Evolutionary conservation across 495 filamentous ascomycete genomes (phyloP).

Genomic region (Tirmania nivea): DNA sequence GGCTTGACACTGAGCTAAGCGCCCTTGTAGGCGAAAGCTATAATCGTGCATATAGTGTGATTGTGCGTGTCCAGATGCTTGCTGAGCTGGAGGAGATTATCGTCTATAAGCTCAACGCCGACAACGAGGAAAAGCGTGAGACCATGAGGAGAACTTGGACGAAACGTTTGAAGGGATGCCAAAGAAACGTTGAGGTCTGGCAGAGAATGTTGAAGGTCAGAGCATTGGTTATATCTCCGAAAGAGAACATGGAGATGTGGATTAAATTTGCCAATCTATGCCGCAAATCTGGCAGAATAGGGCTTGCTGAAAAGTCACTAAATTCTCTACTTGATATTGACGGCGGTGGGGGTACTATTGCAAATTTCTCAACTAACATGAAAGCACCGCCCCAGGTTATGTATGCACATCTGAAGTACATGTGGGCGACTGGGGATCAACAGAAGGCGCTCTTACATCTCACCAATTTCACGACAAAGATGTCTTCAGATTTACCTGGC

Average conservation of each 20-base stretch:
- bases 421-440: conserved; percentile 61
- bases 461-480: conserved; percentile 55
- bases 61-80: conserved; percentile 95
- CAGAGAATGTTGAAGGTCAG: conserved; percentile 91
- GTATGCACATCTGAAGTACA: conserved; percentile 85
- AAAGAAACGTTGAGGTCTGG: conserved; percentile 96
- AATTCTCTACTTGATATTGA: conserved; percentile 50
- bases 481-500: conserved; percentile 49
- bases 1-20: conserved; percentile 81
- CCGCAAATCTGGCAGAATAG: conserved; percentile 81
- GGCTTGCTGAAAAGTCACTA: conserved; percentile 89
- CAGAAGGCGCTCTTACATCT: conserved; percentile 54
- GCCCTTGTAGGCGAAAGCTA: conserved; percentile 91
- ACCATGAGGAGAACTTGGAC: conserved; percentile 90
- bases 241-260: conserved; percentile 93
- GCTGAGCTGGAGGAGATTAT: conserved; percentile 97
- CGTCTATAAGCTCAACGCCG: conserved; percentile 71
- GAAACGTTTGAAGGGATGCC: conserved; percentile 77
- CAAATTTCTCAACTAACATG: conserved; percentile 21
- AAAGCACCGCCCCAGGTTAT: conserved; percentile 53
- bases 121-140: conserved; percentile 60
- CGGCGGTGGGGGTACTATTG: conserved; percentile 31
- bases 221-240: conserved; percentile 69
- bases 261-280: conserved; percentile 98
- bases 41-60: conserved; percentile 82